phyloP scores from a whole-genome alignment of 2,329 filamentous ascomycete species.

The Fusarium xylarioides region DNA sequence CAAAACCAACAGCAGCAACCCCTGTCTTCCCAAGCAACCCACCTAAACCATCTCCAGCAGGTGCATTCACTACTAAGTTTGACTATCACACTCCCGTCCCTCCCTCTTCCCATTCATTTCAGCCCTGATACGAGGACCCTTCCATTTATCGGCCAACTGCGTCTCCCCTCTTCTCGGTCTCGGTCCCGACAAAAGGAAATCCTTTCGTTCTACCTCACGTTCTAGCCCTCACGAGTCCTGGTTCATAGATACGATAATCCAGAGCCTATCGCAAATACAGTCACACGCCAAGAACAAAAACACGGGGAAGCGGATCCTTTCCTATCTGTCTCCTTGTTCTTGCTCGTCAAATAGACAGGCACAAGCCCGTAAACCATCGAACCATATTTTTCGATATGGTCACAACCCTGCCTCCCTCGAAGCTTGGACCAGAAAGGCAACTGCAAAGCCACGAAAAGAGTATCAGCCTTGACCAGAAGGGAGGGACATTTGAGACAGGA shows the following conservation, averaged over 20 bases:
- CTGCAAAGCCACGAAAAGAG: conserved; percentile 18
- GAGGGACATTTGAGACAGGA: background rate
- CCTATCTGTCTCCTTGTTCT: conserved; percentile 17
- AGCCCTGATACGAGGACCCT: conserved; percentile 4
- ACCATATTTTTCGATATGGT: conserved; percentile 6
- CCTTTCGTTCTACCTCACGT: background rate
- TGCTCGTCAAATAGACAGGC: background rate
- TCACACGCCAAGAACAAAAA: conserved; percentile 25
- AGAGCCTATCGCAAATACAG: conserved; percentile 5
- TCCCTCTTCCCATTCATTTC: background rate
- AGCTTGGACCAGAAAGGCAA: conserved; percentile 27
- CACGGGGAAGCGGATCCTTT: conserved; percentile 24
- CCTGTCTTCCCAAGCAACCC: conserved; percentile 18
- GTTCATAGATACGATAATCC: background rate
- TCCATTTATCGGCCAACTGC: conserved; percentile 9
- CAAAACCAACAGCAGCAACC: conserved; percentile 11
- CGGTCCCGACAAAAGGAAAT: conserved; percentile 15
- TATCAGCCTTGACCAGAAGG: background rate
- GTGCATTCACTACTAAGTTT: conserved; percentile 30
- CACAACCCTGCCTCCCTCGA: background rate
- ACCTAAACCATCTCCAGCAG: conserved; percentile 31
- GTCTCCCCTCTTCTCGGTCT: conserved; percentile 23
- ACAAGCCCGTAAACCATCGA: conserved; percentile 24
- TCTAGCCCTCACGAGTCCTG: background rate
- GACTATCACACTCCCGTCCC: conserved; percentile 22